Base-by-base conservation (phyloP, 2,329 filamentous ascomycete genomes). In the Phyllachora maydis region DNA sequence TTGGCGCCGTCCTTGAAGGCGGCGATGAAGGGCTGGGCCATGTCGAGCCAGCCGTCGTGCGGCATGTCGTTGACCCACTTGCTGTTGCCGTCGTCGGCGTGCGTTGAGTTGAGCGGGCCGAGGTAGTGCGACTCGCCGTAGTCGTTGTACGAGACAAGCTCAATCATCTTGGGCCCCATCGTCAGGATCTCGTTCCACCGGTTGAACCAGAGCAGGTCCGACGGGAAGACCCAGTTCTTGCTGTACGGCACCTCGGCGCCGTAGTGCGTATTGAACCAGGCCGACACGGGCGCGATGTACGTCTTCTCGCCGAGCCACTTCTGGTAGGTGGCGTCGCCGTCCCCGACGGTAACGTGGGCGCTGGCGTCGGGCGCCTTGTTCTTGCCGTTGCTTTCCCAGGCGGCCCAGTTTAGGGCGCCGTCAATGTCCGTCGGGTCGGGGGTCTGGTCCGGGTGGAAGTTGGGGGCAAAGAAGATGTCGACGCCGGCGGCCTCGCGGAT, bases 161-260 rank as follows among this genome's bases (percentile, higher is more conserved):
- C 31, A 11, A 32, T 23, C 14, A 26, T 14, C 13, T 21, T 23
- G 9, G 26, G 26, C 6, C 18, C 18, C 10, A 28, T 6, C 6
- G 26, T 23, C 45, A 54, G 48, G 49, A 67, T 22, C 55, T 49
- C 34, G 11, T 51, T 43, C 65, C 65, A 70, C 5, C 65, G 56
- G 26, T 63, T 47, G 30, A 52, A 57, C 16, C 16, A 17, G 9
- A 17, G 16, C 16, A 17, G 16, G 16, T 71, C 65, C 8, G 60
- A 58, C 13, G 54, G 53, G 49, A 60, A 72, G 4, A 67, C 47
- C 64, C 65, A 72, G 35, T 66, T 65, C 42, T 69, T 71, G 22
- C 46, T 41, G 33, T 54, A 69, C 5, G 46, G 28, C 55, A 59
- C 56, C 66, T 47, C 45, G 0, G 59, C 54, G 3, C 68, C 5